Evolutionary conservation across 2,329 filamentous ascomycete genomes (phyloP).

Genomic region (Sphaceloma murrayae): DNA sequence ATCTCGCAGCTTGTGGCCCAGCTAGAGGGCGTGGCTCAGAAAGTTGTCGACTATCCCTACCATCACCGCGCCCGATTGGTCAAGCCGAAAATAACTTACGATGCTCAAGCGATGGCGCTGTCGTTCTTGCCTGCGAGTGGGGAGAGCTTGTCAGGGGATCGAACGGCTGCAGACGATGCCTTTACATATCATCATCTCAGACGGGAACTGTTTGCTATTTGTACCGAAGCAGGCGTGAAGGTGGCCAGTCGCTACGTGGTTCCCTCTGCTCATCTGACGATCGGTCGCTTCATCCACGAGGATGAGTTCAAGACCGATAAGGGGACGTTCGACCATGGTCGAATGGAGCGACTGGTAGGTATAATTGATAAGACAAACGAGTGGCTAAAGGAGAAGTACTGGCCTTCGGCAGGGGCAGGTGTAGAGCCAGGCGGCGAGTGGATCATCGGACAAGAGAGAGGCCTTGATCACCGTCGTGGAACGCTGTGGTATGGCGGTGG

Average conservation of each 20-base stretch:
- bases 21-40: conserved; percentile 47
- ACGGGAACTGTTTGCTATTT: conserved; percentile 60
- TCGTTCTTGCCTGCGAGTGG: conserved; percentile 70
- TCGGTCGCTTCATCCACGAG: conserved; percentile 67
- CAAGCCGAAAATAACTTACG: conserved; percentile 74
- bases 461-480: conserved; percentile 66
- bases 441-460: conserved; percentile 77
- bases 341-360: conserved; percentile 55
- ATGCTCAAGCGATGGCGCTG: conserved; percentile 74
- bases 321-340: conserved; percentile 38
- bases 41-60: conserved; percentile 57
- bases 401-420: conserved; percentile 43
- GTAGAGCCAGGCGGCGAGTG: conserved; percentile 56
- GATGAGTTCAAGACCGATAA: conserved; percentile 45
- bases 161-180: conserved; percentile 43
- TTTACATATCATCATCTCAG: conserved; percentile 91
- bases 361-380: conserved; percentile 67
- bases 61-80: conserved; percentile 63
- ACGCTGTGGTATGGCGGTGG: conserved; percentile 80
- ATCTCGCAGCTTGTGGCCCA: conserved; percentile 53
- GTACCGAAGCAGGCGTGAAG: conserved; percentile 52
- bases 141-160: conserved; percentile 37
- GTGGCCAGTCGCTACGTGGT: conserved; percentile 76
- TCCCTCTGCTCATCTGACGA: conserved; percentile 80
- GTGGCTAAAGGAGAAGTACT: conserved; percentile 62